Base-by-base conservation (phyloP, 1,284 basidiomycete genomes). In the Meira nashicola region DNA sequence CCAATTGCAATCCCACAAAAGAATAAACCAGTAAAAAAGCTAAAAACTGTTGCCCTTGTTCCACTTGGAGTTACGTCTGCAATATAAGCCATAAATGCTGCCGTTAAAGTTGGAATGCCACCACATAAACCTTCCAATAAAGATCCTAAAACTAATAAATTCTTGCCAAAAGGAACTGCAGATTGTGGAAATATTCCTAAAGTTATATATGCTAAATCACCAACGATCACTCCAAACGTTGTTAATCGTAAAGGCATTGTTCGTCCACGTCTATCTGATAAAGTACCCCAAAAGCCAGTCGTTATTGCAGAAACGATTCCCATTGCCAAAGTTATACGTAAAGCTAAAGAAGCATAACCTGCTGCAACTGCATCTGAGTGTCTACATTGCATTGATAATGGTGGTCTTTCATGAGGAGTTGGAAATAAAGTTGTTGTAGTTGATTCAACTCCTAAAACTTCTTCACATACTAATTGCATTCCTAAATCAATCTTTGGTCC, bases 201-300 rank as follows among this genome's bases (percentile, higher is more conserved):
- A 17, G 54, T 49, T 10, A 71, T 49, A 14, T 60, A 53, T 46
- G 61, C 19, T 10, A 84, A 84, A 50, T 79, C 90, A 87, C 87
- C 88, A 63, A 89, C 80, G 69, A 92, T 82, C 1, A 91, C 78
- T 3, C 91, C 89, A 17, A 87, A 66, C 4, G 87, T 86, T 14
- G 86, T 81, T 23, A 86, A 79, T 11, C 87, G 85, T 56, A 94
- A 83, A 38, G 93, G 86, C 49, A 82, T 84, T 4, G 85, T 88
- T 28, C 92, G 83, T 10, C 92, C 92, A 60, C 87, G 79, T 17
- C 85, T 82, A 74, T 93, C 90, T 8, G 89, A 86, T 48, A 87
- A 87, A 60, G 84, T 84, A 39, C 89, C 89, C 92, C 92, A 95
- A 83, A 86, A 90, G 9, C 88, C 89, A 0, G 90, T 90, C 1